phyloP scores from a whole-genome alignment of 148 eudicot genomes.

The Vaccinium vitisidaea region DNA sequence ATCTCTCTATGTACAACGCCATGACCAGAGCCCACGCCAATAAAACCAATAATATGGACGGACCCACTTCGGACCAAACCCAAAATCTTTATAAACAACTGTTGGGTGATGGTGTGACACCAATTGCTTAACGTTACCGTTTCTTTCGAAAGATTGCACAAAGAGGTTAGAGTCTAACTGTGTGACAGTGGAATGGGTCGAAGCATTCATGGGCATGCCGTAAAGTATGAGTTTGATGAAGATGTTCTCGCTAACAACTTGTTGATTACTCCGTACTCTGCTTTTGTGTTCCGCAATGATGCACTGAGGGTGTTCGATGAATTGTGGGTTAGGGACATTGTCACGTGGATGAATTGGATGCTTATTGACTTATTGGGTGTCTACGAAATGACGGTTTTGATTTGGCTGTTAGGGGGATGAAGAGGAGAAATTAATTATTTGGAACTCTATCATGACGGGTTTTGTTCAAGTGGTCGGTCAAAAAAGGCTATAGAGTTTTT shows the following conservation, averaged over 20 bases:
- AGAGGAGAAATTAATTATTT: conserved; percentile 54
- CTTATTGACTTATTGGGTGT: conserved; percentile 37
- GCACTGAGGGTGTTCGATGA: conserved; percentile 59
- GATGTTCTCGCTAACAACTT: conserved; percentile 44
- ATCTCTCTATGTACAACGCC: conserved; percentile 58
- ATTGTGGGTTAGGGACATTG: conserved; percentile 50
- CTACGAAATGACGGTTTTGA: conserved; percentile 55
- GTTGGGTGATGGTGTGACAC: conserved; percentile 36
- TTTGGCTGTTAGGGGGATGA: conserved; percentile 54
- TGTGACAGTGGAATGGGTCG: conserved; percentile 24
- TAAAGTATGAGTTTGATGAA: conserved; percentile 41
- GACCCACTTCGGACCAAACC: conserved; percentile 27
- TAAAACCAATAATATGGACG: conserved; percentile 21
- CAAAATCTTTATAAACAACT: conserved; percentile 42
- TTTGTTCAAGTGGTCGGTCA: conserved; percentile 54
- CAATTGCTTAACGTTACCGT: conserved; percentile 56
- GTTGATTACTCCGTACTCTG: conserved; percentile 46
- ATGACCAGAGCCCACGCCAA: conserved; percentile 59
- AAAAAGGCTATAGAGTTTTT: conserved; percentile 59
- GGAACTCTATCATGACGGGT: conserved; percentile 81
- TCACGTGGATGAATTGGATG: conserved; percentile 61
- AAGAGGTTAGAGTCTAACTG: conserved; percentile 27
- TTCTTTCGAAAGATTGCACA: conserved; percentile 44
- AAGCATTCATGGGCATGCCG: conserved; percentile 42
- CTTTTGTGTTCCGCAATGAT: conserved; percentile 36